These are phyloP conservation scores for Ceratonia siliqua DNA, from an alignment of 306 rosid genomes.

Conservation along the genomic window DNA sequence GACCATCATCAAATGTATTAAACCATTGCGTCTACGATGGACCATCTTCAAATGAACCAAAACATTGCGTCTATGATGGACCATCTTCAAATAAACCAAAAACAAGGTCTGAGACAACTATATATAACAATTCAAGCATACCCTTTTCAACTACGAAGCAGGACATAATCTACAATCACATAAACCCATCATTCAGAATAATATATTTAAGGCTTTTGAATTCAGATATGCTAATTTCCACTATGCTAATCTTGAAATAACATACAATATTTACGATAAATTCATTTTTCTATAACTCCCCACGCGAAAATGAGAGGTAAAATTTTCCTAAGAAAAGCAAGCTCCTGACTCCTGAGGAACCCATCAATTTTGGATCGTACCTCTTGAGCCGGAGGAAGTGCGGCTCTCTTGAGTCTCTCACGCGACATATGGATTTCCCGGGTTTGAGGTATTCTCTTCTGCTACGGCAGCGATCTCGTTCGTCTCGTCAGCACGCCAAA, in stretches of 20 bases:
- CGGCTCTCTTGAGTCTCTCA: slow-evolving; percentile 60
- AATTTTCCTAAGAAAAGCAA: slow-evolving; percentile 2
- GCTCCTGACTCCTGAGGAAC: background rate
- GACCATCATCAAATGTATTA: no score
- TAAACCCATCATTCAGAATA: background rate
- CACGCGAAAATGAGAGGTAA: background rate
- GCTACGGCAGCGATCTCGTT: slow-evolving; percentile 24
- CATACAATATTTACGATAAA: background rate
- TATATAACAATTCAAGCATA: background rate
- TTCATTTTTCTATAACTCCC: background rate
- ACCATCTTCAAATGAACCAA: slow-evolving; percentile 4
- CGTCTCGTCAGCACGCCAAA: background rate
- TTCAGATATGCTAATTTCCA: background rate
- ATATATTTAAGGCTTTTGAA: background rate
- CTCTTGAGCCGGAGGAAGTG: slow-evolving; percentile 86
- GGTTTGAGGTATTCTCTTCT: background rate
- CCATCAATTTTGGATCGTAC: slow-evolving; percentile 31
- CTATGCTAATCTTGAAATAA: slow-evolving; percentile 1
- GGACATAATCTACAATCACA: background rate
- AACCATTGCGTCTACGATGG: no score
- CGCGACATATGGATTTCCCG: slow-evolving; percentile 53
- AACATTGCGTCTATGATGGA: background rate
- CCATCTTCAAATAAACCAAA: background rate
- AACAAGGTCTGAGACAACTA: background rate
- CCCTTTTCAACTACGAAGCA: slow-evolving; percentile 3